Base-by-base conservation (phyloP, 306 rosid species). In the Casuarina cunninghamiana region DNA sequence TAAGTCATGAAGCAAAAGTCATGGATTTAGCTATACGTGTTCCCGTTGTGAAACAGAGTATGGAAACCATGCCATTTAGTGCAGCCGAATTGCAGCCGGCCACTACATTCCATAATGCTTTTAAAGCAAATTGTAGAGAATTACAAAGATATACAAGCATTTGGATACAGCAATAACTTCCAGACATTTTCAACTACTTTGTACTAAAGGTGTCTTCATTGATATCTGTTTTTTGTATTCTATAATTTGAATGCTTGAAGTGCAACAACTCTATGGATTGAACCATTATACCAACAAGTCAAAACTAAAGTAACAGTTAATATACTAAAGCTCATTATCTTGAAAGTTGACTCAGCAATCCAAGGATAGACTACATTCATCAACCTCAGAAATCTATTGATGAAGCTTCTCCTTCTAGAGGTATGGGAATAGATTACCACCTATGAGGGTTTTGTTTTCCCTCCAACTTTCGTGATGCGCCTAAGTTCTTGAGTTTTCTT, bases 401-500 rank as follows among this genome's bases (percentile, higher is more conserved):
- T 45, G 44, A 10, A 45, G 17, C 50, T 8, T 49, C 73, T 42
- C 10, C 17, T 42, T 66, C 17, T 67, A 43, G 48, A 17, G 42
- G 50, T 53, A 77, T 61, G 65, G 69, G 79, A 41, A 74, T 77
- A 82, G 1, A 11, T 78, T 87, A 87, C 92, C 90, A 61, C 72
- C 81, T 87, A 92, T 1, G 89, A 86, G 51, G 93, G 87, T 75
- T 95, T 95, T 51, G 80, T 10, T 82, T 91, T 95, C 82, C 83
- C 69, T 62, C 88, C 89, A 26, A 82, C 81, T 88, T 83, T 90
- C 46, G 90, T 77, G 80, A 91, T 91, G 77, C 97, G 96, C 76
- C 83, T 88, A 61, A 92, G 96, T 74, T 86, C 97, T 85, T 92
- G 97, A 74, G 85, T 88, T 75, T 89, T 83, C 46, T 77, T 77